Percentiles rank a stretch among this genome's conserved stretches.
Evolutionary conservation across 768 basidiomycete genomes (phyloP).

Genomic region (Agaricus blazei): DNA sequence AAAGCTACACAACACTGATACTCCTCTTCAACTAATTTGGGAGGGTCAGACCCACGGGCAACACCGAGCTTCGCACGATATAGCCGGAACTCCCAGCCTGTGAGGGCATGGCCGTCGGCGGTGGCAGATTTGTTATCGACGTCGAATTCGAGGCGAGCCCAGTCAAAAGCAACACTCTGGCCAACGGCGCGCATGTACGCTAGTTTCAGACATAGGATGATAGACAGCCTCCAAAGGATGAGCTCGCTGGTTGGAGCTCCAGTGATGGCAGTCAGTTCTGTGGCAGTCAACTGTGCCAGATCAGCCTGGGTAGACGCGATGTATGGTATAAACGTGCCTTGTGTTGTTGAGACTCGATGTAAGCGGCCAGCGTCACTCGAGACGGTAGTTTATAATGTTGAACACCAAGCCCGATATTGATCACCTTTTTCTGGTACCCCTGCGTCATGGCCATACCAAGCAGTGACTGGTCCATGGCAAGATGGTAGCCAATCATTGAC

Average conservation of each 20-base stretch:
- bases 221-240: constrained; percentile 67
- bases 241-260: constrained; percentile 54
- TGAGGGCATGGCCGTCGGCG: constrained; percentile 64
- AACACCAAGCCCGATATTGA: constrained; percentile 80
- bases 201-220: constrained; percentile 73
- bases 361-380: constrained; percentile 53
- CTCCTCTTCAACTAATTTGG: constrained; percentile 50
- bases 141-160: constrained; percentile 77
- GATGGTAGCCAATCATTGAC: constrained; percentile 79
- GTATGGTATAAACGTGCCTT: constrained; percentile 43
- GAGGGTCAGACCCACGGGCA: constrained; percentile 36
- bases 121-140: constrained; percentile 53
- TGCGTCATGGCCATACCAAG: constrained; percentile 87
- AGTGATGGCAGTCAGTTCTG: constrained; percentile 44
- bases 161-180: constrained; percentile 77
- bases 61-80: constrained; percentile 73
- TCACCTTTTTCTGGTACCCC: constrained; percentile 66
- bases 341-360: constrained; percentile 68
- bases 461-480: constrained; percentile 60
- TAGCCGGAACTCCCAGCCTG: constrained; percentile 85
- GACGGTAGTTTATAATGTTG: constrained; percentile 64
- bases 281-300: constrained; percentile 16
- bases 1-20: constrained; percentile 80
- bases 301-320: background rate
- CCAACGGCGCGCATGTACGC: constrained; percentile 84